Base-by-base conservation (phyloP, 2,329 filamentous ascomycete genomes). In the Penicillium sp. region DNA sequence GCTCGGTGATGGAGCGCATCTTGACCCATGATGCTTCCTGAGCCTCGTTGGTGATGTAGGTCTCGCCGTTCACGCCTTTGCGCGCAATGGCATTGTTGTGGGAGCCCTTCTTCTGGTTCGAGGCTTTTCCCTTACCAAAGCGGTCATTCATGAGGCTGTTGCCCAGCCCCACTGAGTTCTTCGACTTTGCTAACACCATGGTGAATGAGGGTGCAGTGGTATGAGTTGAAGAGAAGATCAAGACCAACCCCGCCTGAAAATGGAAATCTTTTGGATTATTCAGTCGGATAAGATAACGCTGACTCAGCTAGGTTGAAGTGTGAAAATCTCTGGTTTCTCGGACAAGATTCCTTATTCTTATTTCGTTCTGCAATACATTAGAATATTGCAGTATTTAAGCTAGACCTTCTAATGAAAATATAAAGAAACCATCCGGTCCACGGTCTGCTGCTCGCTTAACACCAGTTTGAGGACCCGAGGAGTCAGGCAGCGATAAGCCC, bases 121-220 rank as follows among this genome's bases (percentile, higher is more conserved):
- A 71, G 60, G 90, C 89, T 74, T 95, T 96, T 66, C 90, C 89
- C 76, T 94, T 95, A 68, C 92, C 90, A 74, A 97, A 96, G 52
- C 92, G 88, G 76, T 97, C 94, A 72, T 97, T 97, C 94, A 99
- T 99, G 70, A 99, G 84, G 76, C 88, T 86, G 78, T 96, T 96
- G 71, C 94, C 94, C 76, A 99, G 85, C 72, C 94, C 94, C 66
- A 96, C 90, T 66, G 86, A 82, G 75, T 92, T 95, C 74, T 96
- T 97, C 61, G 91, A 96, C 78, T 97, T 99, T 74, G 94, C 85
- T 66, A 89, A 76, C 65, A 86, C 84, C 86, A 89, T 89, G 38
- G 61, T 78, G 71, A 55, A 60, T 55, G 50, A 44, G 48, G 43
- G 16, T 53, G 46, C 39, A 35, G 48, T 54, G 52, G 25, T 53